These are phyloP conservation scores for Falciphora oryzae DNA, from an alignment of 2,329 filamentous ascomycete genomes.

Conservation along the genomic window DNA sequence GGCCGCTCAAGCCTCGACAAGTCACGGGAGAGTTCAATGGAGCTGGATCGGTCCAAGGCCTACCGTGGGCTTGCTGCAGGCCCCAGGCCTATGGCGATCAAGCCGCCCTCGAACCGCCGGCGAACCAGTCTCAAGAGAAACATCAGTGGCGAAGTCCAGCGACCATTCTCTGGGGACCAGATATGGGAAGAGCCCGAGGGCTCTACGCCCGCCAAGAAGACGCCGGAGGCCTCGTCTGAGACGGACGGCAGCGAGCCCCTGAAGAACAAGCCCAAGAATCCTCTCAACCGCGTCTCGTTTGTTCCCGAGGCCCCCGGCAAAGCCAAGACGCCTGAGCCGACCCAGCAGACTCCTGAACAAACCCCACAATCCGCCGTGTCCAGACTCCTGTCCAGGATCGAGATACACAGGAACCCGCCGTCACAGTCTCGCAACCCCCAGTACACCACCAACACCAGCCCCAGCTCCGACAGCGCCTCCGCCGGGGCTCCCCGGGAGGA, in stretches of 20 bases:
- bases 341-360: not conserved
- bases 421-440: slow-evolving; percentile 74
- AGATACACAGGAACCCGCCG: slow-evolving; percentile 81
- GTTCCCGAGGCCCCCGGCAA: slow-evolving; percentile 34
- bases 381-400: slow-evolving; percentile 37
- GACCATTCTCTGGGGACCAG: slow-evolving; percentile 67
- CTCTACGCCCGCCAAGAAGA: slow-evolving; percentile 23
- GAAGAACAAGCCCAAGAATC: slow-evolving; percentile 57
- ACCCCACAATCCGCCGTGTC: slow-evolving; percentile 9
- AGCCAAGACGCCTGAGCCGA: slow-evolving; percentile 9
- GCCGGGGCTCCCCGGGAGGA: slow-evolving; percentile 27
- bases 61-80: slow-evolving; percentile 35
- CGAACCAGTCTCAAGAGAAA: slow-evolving; percentile 65
- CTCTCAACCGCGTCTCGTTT: slow-evolving; percentile 56
- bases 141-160: slow-evolving; percentile 61
- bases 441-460: slow-evolving; percentile 70
- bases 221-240: not conserved
- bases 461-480: not conserved
- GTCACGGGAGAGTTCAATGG: slow-evolving; percentile 14
- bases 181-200: slow-evolving; percentile 84
- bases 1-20: slow-evolving; percentile 28
- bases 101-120: slow-evolving; percentile 34
- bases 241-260: slow-evolving; percentile 36
- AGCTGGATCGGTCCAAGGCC: slow-evolving; percentile 26
- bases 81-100: slow-evolving; percentile 21